Evolutionary conservation across 768 basidiomycete genomes (phyloP), one percentile per base, ranked within the genome.

Genomic region (Daedaleopsis nitida): DNA sequence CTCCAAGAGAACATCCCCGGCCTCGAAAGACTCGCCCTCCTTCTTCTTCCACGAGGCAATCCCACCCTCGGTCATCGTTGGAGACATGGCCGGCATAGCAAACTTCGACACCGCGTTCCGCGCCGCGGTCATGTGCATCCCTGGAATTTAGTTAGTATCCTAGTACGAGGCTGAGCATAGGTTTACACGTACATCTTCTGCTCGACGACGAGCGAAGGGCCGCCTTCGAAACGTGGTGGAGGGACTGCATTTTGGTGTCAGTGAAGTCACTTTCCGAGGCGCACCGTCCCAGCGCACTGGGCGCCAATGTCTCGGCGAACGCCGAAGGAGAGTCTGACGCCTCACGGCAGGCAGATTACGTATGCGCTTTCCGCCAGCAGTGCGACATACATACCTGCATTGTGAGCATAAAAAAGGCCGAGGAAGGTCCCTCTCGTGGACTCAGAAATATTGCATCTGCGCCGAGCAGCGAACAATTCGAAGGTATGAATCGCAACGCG

Each of bases 1-100:
- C 80, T 96, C 94, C 51, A 96, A 80, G 54, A 96, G 75, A 39
- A 96, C 90, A 63, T 96, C 94, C 2, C 95, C 95, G 34, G 89
- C 80, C 3, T 77, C 64, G 70, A 94, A 97, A 0, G 84, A 68
- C 60, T 94, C 92, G 17, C 94, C 94, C 67, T 91, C 89, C 64
- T 82, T 81, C 77, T 89, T 89, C 80, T 96, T 97, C 95, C 96
- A 98, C 4, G 81, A 81, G 0, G 93, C 80, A 64, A 98, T 92
- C 3, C 90, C 94, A 47, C 96, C 95, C 75, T 97, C 95, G 0
- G 92, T 94, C 91, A 98, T 95, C 13, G 94, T 96, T 14, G 94
- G 95, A 3, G 91, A 95, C 94, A 98, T 96, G 60, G 96, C 96
- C 5, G 96, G 96, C 94, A 98, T 96, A 67, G 84, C 78, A 60